A percentile compares a stretch with the other conserved stretches of the same genome.
These are phyloP conservation scores for Melampsora larici-populina DNA, from an alignment of 1,284 basidiomycete genomes.

Conservation along the genomic window DNA sequence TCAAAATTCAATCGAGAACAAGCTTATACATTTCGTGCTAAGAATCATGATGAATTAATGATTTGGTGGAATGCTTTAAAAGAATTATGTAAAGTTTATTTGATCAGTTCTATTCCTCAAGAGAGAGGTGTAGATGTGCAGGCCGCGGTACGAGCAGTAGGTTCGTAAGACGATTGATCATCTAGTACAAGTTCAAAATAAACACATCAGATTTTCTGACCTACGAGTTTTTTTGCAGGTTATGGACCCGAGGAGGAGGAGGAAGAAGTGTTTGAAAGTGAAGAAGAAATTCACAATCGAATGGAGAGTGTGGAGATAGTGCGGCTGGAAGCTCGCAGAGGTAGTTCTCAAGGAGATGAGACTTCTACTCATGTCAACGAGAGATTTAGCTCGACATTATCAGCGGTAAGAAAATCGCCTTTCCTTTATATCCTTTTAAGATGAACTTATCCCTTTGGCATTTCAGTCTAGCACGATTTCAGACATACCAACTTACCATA, in stretches of 20 bases:
- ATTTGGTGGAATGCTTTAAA: conserved; percentile 99
- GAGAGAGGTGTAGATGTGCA: conserved; percentile 88
- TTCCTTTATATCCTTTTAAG: too few relatives aligned
- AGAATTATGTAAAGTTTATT: conserved; percentile 92
- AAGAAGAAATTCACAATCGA: not conserved
- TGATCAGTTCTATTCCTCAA: conserved; percentile 90
- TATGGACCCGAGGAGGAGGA: conserved; percentile 57
- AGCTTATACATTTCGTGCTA: conserved; percentile 86
- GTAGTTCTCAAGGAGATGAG: not conserved
- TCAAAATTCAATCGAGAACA: conserved; percentile 56
- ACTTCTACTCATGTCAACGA: not conserved
- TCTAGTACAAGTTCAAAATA: conserved; percentile 33
- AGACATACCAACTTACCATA: too few relatives aligned
- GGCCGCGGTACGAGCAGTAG: conserved; percentile 82
- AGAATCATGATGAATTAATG: conserved; percentile 96
- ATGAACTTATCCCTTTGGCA: too few relatives aligned
- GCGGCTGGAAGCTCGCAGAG: not conserved
- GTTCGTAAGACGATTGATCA: conserved; percentile 61
- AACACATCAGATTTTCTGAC: conserved; percentile 2
- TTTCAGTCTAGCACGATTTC: too few relatives aligned
- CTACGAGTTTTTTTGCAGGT: conserved; percentile 53
- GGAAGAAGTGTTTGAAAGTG: conserved; percentile 61
- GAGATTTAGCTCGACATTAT: not conserved
- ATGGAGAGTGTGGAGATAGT: not conserved
- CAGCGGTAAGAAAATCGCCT: not conserved